Evolutionary conservation across 2,329 filamentous ascomycete genomes (phyloP).

Genomic region (Exophiala sp.): DNA sequence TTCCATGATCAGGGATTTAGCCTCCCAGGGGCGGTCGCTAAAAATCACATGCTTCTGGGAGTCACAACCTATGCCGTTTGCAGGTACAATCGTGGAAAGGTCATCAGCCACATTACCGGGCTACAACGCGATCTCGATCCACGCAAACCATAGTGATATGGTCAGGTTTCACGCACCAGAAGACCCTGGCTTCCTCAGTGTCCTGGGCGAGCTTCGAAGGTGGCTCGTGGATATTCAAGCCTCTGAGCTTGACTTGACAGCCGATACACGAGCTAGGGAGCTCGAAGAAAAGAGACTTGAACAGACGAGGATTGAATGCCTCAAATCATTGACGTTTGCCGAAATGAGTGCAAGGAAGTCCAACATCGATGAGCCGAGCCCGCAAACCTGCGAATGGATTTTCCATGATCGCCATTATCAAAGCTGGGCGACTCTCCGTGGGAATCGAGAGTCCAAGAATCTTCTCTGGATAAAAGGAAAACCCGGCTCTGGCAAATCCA

Average conservation of each 20-base stretch:
- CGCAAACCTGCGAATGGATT: slow-evolving; percentile 44
- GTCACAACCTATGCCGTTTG: too few relatives aligned
- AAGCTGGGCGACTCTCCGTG: slow-evolving; percentile 36
- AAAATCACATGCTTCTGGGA: not conserved
- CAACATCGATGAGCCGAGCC: slow-evolving; percentile 38
- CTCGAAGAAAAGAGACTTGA: not conserved
- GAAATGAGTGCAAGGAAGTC: slow-evolving; percentile 39
- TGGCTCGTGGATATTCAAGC: too few relatives aligned
- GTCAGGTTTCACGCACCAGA: not conserved
- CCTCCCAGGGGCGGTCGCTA: not conserved
- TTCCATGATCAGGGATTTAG: not conserved
- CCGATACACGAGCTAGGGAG: not conserved
- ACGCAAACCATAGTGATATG: slow-evolving; percentile 3
- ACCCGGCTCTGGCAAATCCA: slow-evolving; percentile 44
- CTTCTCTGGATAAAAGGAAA: slow-evolving; percentile 41
- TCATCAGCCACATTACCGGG: slow-evolving; percentile 1
- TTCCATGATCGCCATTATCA: slow-evolving; percentile 34
- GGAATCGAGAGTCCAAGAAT: slow-evolving; percentile 27
- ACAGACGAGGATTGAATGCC: not conserved
- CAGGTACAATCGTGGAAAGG: not conserved
- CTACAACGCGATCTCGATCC: slow-evolving; percentile 4
- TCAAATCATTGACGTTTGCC: slow-evolving; percentile 36
- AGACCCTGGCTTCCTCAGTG: not conserved
- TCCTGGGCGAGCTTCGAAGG: too few relatives aligned
- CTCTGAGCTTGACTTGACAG: too few relatives aligned